These are phyloP conservation scores for Flaveria sonorensis DNA, from an alignment of 129 eudicot species.

Conservation along the genomic window DNA sequence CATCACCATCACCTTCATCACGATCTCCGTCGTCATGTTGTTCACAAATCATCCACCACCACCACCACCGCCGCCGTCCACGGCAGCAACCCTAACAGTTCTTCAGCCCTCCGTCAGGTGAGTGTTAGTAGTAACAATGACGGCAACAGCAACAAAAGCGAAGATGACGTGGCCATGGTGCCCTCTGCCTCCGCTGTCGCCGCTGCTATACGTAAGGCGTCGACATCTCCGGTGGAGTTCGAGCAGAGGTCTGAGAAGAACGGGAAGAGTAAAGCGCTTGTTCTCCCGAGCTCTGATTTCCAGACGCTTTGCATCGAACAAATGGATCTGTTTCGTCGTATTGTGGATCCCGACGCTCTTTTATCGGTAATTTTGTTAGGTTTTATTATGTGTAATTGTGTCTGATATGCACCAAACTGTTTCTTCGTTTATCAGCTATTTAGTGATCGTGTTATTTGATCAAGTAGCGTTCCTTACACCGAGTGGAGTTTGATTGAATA, in stretches of 20 bases:
- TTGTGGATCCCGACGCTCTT: slow-evolving; percentile 70
- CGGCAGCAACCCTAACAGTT: slow-evolving; percentile 42
- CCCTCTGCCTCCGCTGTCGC: slow-evolving; percentile 79
- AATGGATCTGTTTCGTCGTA: slow-evolving; percentile 76
- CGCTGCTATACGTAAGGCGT: slow-evolving; percentile 67
- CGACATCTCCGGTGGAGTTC: slow-evolving; percentile 89
- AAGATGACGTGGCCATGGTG: slow-evolving; percentile 42
- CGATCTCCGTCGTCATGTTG: slow-evolving; percentile 15
- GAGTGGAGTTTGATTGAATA: background rate
- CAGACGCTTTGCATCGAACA: slow-evolving; percentile 78
- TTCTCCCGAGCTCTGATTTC: slow-evolving; percentile 85
- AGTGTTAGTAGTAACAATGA: slow-evolving; percentile 23
- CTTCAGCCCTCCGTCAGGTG: slow-evolving; percentile 46
- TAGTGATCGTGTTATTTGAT: slow-evolving; percentile 19
- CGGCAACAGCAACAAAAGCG: slow-evolving; percentile 13
- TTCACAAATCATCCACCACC: slow-evolving; percentile 6
- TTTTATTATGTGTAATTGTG: slow-evolving; percentile 8
- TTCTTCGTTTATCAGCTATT: background rate
- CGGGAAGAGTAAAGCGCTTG: slow-evolving; percentile 45
- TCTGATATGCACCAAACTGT: background rate
- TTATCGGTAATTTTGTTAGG: slow-evolving; percentile 60
- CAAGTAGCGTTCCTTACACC: background rate
- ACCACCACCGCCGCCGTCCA: slow-evolving; percentile 35
- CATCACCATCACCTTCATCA: slow-evolving; percentile 3
- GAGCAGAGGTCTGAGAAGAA: slow-evolving; percentile 59